phyloP scores from a whole-genome alignment of 1,139 yeast genomes.

The Magnusiomyces sp. region DNA sequence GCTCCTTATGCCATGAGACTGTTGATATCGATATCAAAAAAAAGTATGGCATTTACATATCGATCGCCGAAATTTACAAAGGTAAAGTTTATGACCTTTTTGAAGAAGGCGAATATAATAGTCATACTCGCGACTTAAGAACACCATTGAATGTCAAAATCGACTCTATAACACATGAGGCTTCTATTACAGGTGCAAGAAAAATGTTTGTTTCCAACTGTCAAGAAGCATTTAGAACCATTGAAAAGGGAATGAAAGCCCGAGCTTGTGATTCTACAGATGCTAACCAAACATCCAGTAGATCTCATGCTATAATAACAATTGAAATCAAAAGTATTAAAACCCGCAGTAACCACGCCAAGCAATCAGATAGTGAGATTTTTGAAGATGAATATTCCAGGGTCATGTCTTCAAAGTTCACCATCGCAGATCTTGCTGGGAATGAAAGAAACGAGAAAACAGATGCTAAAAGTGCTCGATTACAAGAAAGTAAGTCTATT shows the following conservation, averaged over 20 bases:
- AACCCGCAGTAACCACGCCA: not conserved
- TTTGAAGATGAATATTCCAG: not conserved
- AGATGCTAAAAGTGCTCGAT: constrained; percentile 36
- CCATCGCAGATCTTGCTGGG: constrained; percentile 45
- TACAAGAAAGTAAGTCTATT: constrained; percentile 41
- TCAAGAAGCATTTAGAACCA: constrained; percentile 25
- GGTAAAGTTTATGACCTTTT: constrained; percentile 27
- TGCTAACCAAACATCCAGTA: constrained; percentile 28
- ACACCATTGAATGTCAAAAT: constrained; percentile 21
- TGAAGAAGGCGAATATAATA: no score
- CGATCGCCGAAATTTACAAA: constrained; percentile 33
- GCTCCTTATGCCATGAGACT: constrained; percentile 16
- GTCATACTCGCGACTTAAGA: constrained; percentile 12
- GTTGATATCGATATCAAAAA: constrained; percentile 16
- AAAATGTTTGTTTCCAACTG: constrained; percentile 25
- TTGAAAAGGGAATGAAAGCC: constrained; percentile 25
- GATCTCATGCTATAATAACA: constrained; percentile 36
- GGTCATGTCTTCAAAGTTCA: constrained; percentile 22
- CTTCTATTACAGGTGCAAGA: constrained; percentile 21
- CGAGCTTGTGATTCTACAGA: constrained; percentile 31
- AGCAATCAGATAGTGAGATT: not conserved
- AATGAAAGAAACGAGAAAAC: constrained; percentile 41
- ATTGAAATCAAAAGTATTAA: constrained; percentile 28
- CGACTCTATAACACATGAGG: constrained; percentile 21
- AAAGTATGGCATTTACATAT: constrained; percentile 26